phyloP scores from a whole-genome alignment of 2,329 filamentous ascomycete genomes.

The Verticillium klebahnii region DNA sequence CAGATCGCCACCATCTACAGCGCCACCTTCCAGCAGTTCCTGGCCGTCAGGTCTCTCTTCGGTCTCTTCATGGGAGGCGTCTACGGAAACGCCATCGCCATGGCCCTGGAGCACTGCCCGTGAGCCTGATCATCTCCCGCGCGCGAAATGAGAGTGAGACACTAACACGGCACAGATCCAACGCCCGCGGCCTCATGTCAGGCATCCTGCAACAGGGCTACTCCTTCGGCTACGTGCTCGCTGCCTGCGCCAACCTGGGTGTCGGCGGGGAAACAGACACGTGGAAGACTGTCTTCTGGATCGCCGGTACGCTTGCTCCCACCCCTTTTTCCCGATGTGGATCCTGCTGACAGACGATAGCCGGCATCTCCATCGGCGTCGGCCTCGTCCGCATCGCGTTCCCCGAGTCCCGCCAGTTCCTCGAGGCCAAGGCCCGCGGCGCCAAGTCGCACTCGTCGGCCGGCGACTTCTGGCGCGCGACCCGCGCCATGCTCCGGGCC shows the following conservation, averaged over 20 bases:
- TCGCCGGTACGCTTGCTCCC: slow-evolving; percentile 41
- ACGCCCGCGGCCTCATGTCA: slow-evolving; percentile 74
- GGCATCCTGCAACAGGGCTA: slow-evolving; percentile 82
- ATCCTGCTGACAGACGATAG: slow-evolving; percentile 20
- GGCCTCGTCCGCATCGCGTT: slow-evolving; percentile 64
- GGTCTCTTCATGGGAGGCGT: slow-evolving; percentile 79
- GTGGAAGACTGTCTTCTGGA: slow-evolving; percentile 77
- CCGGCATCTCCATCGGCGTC: slow-evolving; percentile 63
- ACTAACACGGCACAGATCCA: slow-evolving; percentile 30
- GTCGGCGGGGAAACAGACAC: slow-evolving; percentile 58
- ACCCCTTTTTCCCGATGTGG: slow-evolving; percentile 2
- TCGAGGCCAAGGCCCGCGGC: slow-evolving; percentile 60
- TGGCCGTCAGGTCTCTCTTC: slow-evolving; percentile 69
- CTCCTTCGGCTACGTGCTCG: slow-evolving; percentile 74
- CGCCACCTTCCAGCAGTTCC: slow-evolving; percentile 65
- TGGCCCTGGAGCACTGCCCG: slow-evolving; percentile 71
- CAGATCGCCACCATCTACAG: slow-evolving; percentile 76
- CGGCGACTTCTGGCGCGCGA: slow-evolving; percentile 63
- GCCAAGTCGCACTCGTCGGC: slow-evolving; percentile 39
- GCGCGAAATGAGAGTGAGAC: slow-evolving; percentile 4
- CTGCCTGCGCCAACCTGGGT: slow-evolving; percentile 69
- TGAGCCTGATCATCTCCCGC: slow-evolving; percentile 28
- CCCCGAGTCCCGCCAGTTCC: slow-evolving; percentile 72
- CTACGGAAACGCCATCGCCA: slow-evolving; percentile 73
- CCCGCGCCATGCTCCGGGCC: slow-evolving; percentile 58